Conservation (phyloP, 1,139 yeast genomes). For the Candida sp. region DNA sequence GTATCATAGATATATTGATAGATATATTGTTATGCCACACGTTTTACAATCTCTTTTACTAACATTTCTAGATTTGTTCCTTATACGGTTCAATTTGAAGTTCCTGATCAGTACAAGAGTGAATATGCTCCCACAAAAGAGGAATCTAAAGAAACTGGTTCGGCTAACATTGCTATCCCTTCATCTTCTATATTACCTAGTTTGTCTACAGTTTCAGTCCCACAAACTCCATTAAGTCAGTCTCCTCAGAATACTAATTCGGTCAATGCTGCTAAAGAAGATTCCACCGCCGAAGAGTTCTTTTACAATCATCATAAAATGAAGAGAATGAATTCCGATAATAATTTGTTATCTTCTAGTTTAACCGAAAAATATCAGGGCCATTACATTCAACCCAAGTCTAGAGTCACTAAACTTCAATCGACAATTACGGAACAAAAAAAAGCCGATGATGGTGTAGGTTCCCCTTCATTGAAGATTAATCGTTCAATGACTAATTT, state of each 20-base stretch:
- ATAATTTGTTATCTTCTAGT: slow-evolving; percentile 10
- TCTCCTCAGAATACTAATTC: slow-evolving; percentile 4
- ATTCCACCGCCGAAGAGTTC: slow-evolving; percentile 24
- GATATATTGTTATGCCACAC: too few relatives aligned
- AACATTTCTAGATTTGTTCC: slow-evolving; percentile 54
- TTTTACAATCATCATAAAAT: slow-evolving; percentile 15
- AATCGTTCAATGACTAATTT: slow-evolving; percentile 31
- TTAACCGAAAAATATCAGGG: slow-evolving; percentile 21
- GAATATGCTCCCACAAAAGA: slow-evolving; percentile 6
- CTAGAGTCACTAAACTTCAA: slow-evolving; percentile 25
- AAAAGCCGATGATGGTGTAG: slow-evolving; percentile 22
- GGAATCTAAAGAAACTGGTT: not conserved
- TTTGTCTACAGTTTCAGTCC: slow-evolving; percentile 1
- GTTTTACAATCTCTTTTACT: slow-evolving; percentile 10
- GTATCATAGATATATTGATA: too few relatives aligned
- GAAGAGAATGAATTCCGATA: slow-evolving; percentile 2
- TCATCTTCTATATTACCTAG: slow-evolving; percentile 2
- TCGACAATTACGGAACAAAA: slow-evolving; percentile 41
- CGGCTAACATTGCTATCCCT: slow-evolving; percentile 4
- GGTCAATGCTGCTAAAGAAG: slow-evolving; percentile 5
- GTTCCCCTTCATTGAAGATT: slow-evolving; percentile 39
- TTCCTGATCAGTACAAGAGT: slow-evolving; percentile 12
- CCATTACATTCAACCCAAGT: slow-evolving; percentile 46
- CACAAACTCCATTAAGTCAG: slow-evolving; percentile 8
- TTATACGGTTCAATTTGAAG: slow-evolving; percentile 68